Evolutionary conservation across 257 asterid species (phyloP).

Genomic region (Rehmannia glutinosa): DNA sequence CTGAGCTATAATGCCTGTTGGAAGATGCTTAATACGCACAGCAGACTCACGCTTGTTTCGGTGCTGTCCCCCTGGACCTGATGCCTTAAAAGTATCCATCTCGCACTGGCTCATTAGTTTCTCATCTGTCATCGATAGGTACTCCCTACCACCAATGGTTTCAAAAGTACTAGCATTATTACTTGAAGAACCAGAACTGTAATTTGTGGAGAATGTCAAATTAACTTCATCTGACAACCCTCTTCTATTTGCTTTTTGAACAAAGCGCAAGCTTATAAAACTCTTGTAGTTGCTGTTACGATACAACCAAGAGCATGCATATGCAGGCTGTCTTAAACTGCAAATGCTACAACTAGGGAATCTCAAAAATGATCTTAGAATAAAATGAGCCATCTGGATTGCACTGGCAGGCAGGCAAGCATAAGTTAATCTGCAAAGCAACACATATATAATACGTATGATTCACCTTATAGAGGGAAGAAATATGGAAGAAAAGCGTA

Average conservation of each 20-base stretch:
- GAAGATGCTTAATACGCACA: slow-evolving; percentile 93
- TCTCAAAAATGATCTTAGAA: slow-evolving; percentile 35
- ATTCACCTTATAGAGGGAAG: background rate
- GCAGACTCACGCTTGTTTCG: slow-evolving; percentile 98
- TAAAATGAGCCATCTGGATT: slow-evolving; percentile 40
- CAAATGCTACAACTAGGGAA: slow-evolving; percentile 27
- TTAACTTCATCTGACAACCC: slow-evolving; percentile 15
- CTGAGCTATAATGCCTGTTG: slow-evolving; percentile 86
- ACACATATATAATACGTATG: background rate
- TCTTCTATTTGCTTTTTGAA: slow-evolving; percentile 11
- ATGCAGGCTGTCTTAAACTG: slow-evolving; percentile 20
- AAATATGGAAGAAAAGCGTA: background rate
- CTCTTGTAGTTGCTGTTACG: slow-evolving; percentile 8
- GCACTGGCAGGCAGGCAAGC: background rate
- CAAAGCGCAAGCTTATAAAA: slow-evolving; percentile 7
- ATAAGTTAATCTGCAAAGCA: slow-evolving; percentile 15
- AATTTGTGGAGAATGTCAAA: slow-evolving; percentile 23
- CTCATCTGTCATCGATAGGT: slow-evolving; percentile 68
- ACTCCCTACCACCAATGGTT: slow-evolving; percentile 43
- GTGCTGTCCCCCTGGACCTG: slow-evolving; percentile 99
- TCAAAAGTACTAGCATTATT: slow-evolving; percentile 12
- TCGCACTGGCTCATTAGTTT: slow-evolving; percentile 85
- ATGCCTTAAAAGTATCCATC: slow-evolving; percentile 73
- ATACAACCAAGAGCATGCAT: slow-evolving; percentile 21
- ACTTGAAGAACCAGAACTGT: slow-evolving; percentile 19